Evolutionary conservation across 2,329 filamentous ascomycete species (phyloP).

Genomic region (Rhexocercosporidium sp.): DNA sequence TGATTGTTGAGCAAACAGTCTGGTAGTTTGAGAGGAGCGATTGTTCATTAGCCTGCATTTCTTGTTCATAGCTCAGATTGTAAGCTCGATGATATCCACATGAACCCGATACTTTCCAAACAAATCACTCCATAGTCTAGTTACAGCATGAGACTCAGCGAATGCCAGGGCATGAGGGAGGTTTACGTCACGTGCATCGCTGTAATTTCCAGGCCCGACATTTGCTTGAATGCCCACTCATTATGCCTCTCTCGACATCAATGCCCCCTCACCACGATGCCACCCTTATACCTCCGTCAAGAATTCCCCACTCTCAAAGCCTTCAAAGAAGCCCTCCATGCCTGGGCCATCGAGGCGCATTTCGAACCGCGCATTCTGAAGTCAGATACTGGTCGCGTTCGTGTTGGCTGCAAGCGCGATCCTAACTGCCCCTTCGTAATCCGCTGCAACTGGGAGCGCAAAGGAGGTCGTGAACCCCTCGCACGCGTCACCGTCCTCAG

Average conservation of each 20-base stretch:
- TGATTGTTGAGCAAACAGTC: conserved; percentile 3
- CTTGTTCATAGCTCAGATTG: conserved; percentile 12
- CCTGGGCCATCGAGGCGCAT: conserved; percentile 44
- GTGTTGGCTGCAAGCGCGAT: conserved; percentile 43
- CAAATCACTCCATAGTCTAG: too few relatives aligned
- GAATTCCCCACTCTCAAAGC: conserved; percentile 43
- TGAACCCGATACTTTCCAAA: not conserved
- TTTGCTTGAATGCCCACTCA: not conserved
- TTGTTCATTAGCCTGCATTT: conserved; percentile 21
- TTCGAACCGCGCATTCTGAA: conserved; percentile 44
- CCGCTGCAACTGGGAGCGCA: conserved; percentile 43
- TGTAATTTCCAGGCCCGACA: not conserved
- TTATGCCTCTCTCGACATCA: not conserved
- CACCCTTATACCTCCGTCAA: conserved; percentile 40
- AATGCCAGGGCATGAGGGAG: not conserved
- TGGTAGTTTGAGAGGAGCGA: not conserved
- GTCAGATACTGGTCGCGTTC: conserved; percentile 41
- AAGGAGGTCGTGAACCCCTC: conserved; percentile 37
- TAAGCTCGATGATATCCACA: conserved; percentile 21
- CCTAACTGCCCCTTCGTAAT: conserved; percentile 42
- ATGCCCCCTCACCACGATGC: conserved; percentile 31
- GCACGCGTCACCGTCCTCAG: conserved; percentile 41
- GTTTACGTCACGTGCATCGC: not conserved
- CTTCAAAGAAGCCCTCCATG: conserved; percentile 43
- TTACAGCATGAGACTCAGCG: not conserved